Evolutionary conservation across 352 stramenopile species (phyloP).

Genomic region (Plasmopara halstedii): DNA sequence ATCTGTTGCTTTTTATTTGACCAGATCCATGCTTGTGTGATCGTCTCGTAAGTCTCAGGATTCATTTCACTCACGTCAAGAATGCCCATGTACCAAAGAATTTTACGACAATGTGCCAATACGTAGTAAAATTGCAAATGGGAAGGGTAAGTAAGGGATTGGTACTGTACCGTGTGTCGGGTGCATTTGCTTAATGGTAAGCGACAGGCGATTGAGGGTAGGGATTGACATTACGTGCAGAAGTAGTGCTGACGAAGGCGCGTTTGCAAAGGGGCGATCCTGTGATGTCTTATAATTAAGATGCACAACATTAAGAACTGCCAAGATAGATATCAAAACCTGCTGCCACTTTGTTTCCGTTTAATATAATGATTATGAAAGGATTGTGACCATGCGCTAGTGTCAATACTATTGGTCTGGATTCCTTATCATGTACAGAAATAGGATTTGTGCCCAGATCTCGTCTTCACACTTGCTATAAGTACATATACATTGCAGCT

Average conservation of each 20-base stretch:
- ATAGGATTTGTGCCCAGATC: too few species aligned
- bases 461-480: too few species aligned
- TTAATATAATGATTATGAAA: too few species aligned
- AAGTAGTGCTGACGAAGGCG: constrained; percentile 10
- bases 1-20: constrained; percentile 27
- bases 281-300: too few species aligned
- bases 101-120: constrained; percentile 9
- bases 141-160: constrained; percentile 2
- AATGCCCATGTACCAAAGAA: constrained; percentile 19
- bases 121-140: constrained; percentile 21
- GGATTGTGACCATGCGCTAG: too few species aligned
- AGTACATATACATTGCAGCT: too few species aligned
- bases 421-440: too few species aligned
- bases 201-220: constrained; percentile 16
- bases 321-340: too few species aligned
- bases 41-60: constrained; percentile 32
- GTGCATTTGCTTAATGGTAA: constrained; percentile 9
- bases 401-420: too few species aligned
- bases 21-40: constrained; percentile 32
- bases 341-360: too few species aligned
- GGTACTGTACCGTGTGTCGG: neutral
- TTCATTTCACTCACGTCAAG: too few species aligned
- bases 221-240: constrained; percentile 6
- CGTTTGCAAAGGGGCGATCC: constrained; percentile 15
- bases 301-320: too few species aligned